Conservation (phyloP, 2,329 filamentous ascomycete species). For the Colletotrichum eleusines region DNA sequence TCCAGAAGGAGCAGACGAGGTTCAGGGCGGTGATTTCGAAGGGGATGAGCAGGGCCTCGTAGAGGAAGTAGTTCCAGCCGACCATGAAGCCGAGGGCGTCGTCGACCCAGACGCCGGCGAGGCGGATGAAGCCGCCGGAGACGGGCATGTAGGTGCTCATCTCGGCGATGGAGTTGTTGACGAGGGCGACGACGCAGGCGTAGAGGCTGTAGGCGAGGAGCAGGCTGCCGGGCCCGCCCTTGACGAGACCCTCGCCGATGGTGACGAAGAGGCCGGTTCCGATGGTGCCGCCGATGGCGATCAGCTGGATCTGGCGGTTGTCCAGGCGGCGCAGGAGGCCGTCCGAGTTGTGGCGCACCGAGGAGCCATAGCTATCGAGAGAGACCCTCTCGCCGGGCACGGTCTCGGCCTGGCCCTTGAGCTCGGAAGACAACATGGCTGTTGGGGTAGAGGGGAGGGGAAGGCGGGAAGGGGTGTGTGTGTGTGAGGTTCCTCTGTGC, state of each 20-base stretch:
- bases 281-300: conserved; percentile 61
- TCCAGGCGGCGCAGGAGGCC: conserved; percentile 53
- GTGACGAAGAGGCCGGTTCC: conserved; percentile 63
- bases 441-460: no score
- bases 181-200: conserved; percentile 51
- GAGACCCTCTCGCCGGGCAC: conserved; percentile 24
- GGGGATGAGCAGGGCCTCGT: conserved; percentile 54
- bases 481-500: background rate
- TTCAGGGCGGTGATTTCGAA: conserved; percentile 46
- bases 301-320: conserved; percentile 57
- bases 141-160: conserved; percentile 51
- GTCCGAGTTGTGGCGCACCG: conserved; percentile 40
- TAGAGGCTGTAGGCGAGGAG: conserved; percentile 39
- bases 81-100: conserved; percentile 67
- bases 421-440: conserved; percentile 29
- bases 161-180: conserved; percentile 53
- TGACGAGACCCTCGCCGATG: conserved; percentile 53
- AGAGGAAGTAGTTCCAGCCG: conserved; percentile 73
- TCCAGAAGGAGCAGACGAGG: conserved; percentile 46
- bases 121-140: conserved; percentile 37
- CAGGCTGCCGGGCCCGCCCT: conserved; percentile 39
- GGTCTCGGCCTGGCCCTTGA: conserved; percentile 31
- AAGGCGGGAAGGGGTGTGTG: no score
- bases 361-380: conserved; percentile 40
- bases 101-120: conserved; percentile 60